Conservation (phyloP, 768 basidiomycete species). For the Termitomyces heimii region DNA sequence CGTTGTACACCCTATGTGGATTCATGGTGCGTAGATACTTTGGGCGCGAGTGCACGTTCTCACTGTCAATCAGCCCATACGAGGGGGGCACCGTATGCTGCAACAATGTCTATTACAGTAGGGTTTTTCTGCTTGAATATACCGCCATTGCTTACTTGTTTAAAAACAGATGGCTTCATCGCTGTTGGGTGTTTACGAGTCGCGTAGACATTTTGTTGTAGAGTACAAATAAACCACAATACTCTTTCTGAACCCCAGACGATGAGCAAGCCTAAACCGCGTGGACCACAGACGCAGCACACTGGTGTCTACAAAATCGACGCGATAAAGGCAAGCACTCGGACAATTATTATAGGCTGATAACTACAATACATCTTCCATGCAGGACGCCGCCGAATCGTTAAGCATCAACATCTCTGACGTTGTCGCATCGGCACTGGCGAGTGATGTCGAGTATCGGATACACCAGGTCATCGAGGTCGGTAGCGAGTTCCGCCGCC, state of each 20-base stretch:
- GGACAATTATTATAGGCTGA: no score
- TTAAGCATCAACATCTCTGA: slow-evolving; percentile 79
- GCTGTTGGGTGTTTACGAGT: slow-evolving; percentile 3
- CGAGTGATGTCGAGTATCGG: slow-evolving; percentile 95
- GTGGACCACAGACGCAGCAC: slow-evolving; percentile 40
- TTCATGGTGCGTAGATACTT: neutral
- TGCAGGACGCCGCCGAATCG: slow-evolving; percentile 94
- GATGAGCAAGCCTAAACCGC: slow-evolving; percentile 44
- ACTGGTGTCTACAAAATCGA: slow-evolving; percentile 62
- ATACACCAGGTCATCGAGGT: slow-evolving; percentile 95
- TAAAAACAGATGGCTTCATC: neutral
- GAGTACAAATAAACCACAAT: neutral
- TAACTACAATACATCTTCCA: neutral
- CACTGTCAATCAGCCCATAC: neutral
- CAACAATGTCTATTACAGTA: slow-evolving; percentile 4
- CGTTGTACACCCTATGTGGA: neutral
- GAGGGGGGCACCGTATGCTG: slow-evolving; percentile 3
- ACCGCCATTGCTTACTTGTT: neutral
- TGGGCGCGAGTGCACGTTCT: neutral
- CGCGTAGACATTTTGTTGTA: neutral
- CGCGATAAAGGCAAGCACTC: slow-evolving; percentile 53
- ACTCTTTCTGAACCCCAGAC: neutral
- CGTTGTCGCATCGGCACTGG: slow-evolving; percentile 73
- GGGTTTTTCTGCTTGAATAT: neutral
- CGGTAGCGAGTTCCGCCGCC: slow-evolving; percentile 14